Conservation (phyloP, 2,329 filamentous ascomycete species). For the Alternaria sp. region DNA sequence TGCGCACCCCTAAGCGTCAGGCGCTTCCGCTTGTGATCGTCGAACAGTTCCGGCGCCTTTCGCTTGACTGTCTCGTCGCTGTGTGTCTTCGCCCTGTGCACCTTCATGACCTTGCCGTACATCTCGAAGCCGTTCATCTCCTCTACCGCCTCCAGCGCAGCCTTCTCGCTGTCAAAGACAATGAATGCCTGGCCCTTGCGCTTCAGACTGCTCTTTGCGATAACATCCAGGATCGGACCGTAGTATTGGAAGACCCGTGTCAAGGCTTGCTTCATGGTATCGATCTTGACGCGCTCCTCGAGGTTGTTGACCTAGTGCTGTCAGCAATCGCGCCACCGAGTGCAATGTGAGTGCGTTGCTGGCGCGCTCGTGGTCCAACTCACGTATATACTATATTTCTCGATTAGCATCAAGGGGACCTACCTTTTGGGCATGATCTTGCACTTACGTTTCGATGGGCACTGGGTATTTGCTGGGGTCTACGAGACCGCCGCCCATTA, state of each 20-base stretch:
- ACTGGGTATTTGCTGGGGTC: slow-evolving; percentile 43
- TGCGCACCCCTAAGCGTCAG: slow-evolving; percentile 84
- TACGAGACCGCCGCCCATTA: slow-evolving; percentile 25
- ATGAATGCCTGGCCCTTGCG: slow-evolving; percentile 96
- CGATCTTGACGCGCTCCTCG: slow-evolving; percentile 87
- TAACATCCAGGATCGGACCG: slow-evolving; percentile 81
- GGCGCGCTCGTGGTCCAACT: slow-evolving; percentile 21
- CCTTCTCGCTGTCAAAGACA: slow-evolving; percentile 82
- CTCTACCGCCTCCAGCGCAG: slow-evolving; percentile 81
- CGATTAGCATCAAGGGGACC: slow-evolving; percentile 33
- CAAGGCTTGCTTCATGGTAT: slow-evolving; percentile 75
- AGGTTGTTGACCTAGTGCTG: slow-evolving; percentile 72
- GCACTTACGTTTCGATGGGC: slow-evolving; percentile 45
- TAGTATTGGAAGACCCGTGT: slow-evolving; percentile 85
- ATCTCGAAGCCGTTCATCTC: slow-evolving; percentile 92
- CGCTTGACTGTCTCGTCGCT: slow-evolving; percentile 87
- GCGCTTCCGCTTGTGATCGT: slow-evolving; percentile 82
- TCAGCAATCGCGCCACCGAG: slow-evolving; percentile 27
- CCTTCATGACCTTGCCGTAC: slow-evolving; percentile 86
- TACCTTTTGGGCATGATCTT: slow-evolving; percentile 16
- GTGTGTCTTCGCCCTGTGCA: slow-evolving; percentile 79
- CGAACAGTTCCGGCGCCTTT: slow-evolving; percentile 81
- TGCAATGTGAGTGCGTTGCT: slow-evolving; percentile 29
- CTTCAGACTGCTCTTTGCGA: slow-evolving; percentile 87
- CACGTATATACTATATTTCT: slow-evolving; percentile 43